A percentile compares a stretch with the other conserved stretches of the same genome.
Conservation (phyloP, 345 rosid genomes). For the Eucalyptus sp. region DNA sequence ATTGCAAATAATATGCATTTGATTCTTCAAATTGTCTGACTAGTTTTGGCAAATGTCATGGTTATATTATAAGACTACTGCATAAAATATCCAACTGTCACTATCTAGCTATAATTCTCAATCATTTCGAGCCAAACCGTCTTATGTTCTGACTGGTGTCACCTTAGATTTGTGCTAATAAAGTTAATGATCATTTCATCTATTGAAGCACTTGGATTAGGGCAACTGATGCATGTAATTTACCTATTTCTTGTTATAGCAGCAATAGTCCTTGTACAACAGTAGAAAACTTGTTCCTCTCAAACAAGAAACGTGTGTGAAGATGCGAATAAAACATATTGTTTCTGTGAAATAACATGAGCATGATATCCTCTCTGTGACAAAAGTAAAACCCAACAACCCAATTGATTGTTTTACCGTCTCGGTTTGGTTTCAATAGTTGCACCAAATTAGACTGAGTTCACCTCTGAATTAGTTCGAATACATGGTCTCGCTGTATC, state of each 20-base stretch:
- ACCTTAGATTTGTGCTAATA: too few species aligned
- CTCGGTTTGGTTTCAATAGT: background rate
- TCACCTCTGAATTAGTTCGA: background rate
- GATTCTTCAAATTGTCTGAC: background rate
- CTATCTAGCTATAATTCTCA: too few species aligned
- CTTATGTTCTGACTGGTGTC: too few species aligned
- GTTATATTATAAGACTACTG: too few species aligned
- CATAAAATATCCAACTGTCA: fast-evolving
- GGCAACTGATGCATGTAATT: too few species aligned
- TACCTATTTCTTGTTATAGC: too few species aligned
- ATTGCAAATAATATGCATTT: background rate
- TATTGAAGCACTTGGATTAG: too few species aligned
- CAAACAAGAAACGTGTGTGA: background rate
- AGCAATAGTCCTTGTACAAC: too few species aligned
- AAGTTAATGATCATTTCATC: too few species aligned
- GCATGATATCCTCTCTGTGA: background rate
- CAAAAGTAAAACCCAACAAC: background rate
- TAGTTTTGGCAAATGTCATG: too few species aligned
- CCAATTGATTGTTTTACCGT: background rate
- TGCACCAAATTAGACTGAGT: background rate
- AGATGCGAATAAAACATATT: background rate
- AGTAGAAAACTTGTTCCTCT: too few species aligned
- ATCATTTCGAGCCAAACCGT: too few species aligned
- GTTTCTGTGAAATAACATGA: background rate
- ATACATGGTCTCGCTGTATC: background rate